Conservation (phyloP, 2,329 filamentous ascomycete species). For the Fusarium aywerte region DNA sequence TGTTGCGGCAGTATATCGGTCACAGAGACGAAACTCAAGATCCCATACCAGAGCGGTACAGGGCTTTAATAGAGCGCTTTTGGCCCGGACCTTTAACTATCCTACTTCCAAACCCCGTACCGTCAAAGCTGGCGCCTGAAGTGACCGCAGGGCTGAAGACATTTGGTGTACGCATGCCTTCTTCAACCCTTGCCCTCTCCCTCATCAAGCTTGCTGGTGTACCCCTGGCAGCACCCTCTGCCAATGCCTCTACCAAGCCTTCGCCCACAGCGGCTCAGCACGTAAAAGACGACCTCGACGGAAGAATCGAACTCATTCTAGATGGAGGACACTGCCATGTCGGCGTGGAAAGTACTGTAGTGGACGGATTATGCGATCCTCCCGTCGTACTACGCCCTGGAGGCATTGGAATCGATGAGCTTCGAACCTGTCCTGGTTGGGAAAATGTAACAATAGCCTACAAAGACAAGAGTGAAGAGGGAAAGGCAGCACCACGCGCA, state of each 20-base stretch:
- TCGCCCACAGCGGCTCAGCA: slow-evolving; percentile 92
- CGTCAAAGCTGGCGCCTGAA: slow-evolving; percentile 81
- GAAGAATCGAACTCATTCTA: slow-evolving; percentile 85
- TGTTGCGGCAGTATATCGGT: slow-evolving; percentile 74
- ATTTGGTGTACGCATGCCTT: slow-evolving; percentile 91
- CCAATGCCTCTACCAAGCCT: slow-evolving; percentile 93
- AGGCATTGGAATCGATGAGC: slow-evolving; percentile 83
- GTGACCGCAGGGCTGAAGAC: slow-evolving; percentile 87
- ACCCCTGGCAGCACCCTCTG: slow-evolving; percentile 90
- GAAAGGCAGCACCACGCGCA: slow-evolving; percentile 75
- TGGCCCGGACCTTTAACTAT: slow-evolving; percentile 97
- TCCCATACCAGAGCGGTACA: slow-evolving; percentile 78
- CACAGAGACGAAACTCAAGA: slow-evolving; percentile 46
- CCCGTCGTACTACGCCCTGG: slow-evolving; percentile 88
- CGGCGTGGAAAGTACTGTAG: slow-evolving; percentile 96
- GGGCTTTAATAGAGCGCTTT: slow-evolving; percentile 80
- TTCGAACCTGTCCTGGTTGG: slow-evolving; percentile 82
- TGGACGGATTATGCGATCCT: slow-evolving; percentile 85
- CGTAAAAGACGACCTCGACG: slow-evolving; percentile 84
- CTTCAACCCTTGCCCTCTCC: slow-evolving; percentile 82
- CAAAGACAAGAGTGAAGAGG: slow-evolving; percentile 76
- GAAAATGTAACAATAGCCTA: slow-evolving; percentile 81
- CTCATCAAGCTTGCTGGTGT: slow-evolving; percentile 83
- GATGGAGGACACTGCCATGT: slow-evolving; percentile 89
- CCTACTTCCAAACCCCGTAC: slow-evolving; percentile 78